These are phyloP conservation scores for Harringtonia aguacate DNA, from an alignment of 2,329 filamentous ascomycete species.

Conservation along the genomic window DNA sequence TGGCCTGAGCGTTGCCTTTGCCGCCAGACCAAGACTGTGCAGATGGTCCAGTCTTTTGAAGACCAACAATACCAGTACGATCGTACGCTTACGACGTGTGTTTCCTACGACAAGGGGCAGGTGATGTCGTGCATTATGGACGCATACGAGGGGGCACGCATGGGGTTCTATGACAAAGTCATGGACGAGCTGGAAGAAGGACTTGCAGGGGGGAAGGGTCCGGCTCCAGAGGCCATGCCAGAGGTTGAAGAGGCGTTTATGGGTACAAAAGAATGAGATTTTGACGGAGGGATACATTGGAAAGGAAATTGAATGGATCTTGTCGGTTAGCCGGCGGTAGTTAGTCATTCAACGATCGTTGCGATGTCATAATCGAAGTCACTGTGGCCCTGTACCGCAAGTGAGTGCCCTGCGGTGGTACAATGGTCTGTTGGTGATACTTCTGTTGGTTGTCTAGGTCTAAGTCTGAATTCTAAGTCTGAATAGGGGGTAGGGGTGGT, in stretches of 20 bases:
- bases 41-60: slow-evolving; percentile 1
- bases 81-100: slow-evolving; percentile 1
- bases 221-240: neutral
- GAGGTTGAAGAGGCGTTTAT: neutral
- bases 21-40: slow-evolving; percentile 1
- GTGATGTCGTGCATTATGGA: slow-evolving; percentile 1
- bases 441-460: too few relatives aligned
- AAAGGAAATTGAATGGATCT: too few relatives aligned
- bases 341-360: too few relatives aligned
- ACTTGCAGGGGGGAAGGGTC: neutral
- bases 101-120: slow-evolving; percentile 1
- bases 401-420: too few relatives aligned
- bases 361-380: too few relatives aligned
- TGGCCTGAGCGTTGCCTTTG: too few relatives aligned
- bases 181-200: slow-evolving; percentile 3
- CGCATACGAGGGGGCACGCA: neutral
- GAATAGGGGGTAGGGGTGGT: too few relatives aligned
- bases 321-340: too few relatives aligned
- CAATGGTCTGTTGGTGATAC: too few relatives aligned
- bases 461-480: too few relatives aligned
- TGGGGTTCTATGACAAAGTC: slow-evolving; percentile 6
- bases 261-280: neutral
- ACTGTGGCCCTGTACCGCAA: too few relatives aligned
- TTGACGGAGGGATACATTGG: neutral
- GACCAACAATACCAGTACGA: neutral